A percentile compares a stretch with the other conserved stretches of the same genome.
Conservation (phyloP, 2,329 filamentous ascomycete genomes). For the Leptographium galeiforme region DNA sequence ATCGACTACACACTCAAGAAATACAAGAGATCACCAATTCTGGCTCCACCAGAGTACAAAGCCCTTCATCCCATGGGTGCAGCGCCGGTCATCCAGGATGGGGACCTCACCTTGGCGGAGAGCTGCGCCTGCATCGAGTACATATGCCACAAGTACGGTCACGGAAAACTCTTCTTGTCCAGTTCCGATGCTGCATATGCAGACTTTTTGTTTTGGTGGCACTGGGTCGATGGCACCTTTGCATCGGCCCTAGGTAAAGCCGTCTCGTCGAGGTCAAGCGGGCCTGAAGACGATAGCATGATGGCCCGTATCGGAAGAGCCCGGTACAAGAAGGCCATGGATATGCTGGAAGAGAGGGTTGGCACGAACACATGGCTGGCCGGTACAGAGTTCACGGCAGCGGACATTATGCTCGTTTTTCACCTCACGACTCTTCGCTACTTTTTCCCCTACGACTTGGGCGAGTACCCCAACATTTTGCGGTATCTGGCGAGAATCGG, state of each 20-base stretch:
- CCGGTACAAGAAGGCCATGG: constrained; percentile 25
- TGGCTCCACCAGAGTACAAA: constrained; percentile 25
- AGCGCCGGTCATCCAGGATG: constrained; percentile 47
- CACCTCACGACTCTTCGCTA: constrained; percentile 46
- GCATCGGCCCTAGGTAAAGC: constrained; percentile 23
- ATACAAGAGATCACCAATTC: constrained; percentile 19
- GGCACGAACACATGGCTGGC: constrained; percentile 38
- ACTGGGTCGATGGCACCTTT: constrained; percentile 38
- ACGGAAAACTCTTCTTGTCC: constrained; percentile 31
- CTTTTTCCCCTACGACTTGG: constrained; percentile 31
- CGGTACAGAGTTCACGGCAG: constrained; percentile 47
- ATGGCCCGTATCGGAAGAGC: constrained; percentile 8
- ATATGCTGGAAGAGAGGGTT: constrained; percentile 35
- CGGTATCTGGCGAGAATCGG: constrained; percentile 30
- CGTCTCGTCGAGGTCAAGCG: constrained; percentile 16
- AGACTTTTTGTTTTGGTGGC: constrained; percentile 52
- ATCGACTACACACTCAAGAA: constrained; percentile 31
- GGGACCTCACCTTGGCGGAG: constrained; percentile 41
- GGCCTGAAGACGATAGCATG: background rate
- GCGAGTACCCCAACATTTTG: constrained; percentile 27
- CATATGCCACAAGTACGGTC: constrained; percentile 39
- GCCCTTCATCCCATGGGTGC: constrained; percentile 35
- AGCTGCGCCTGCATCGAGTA: constrained; percentile 48
- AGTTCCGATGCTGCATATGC: constrained; percentile 36
- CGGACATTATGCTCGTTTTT: constrained; percentile 52